Percentiles rank a stretch among this genome's conserved stretches.
Evolutionary conservation across 768 basidiomycete genomes (phyloP).

Genomic region (Tubosaeta brunneosetosa): DNA sequence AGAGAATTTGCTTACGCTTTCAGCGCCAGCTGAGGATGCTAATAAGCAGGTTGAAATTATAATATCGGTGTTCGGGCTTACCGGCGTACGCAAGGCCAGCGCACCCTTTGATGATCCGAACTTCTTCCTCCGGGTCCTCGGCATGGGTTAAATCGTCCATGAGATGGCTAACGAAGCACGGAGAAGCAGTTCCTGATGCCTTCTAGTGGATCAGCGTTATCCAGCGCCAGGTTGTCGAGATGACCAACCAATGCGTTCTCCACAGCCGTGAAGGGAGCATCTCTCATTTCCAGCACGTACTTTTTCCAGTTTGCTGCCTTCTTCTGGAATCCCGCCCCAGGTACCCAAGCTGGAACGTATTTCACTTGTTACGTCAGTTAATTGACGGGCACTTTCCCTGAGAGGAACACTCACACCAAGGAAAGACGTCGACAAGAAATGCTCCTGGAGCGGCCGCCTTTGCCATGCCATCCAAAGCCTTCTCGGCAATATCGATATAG

Average conservation of each 20-base stretch:
- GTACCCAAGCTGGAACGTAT: constrained; percentile 49
- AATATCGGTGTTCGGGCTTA: constrained; percentile 15
- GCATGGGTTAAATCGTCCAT: constrained; percentile 16
- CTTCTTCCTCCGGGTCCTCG: constrained; percentile 13
- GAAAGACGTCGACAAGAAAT: constrained; percentile 49
- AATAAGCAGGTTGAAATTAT: constrained; percentile 5
- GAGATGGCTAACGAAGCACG: constrained; percentile 29
- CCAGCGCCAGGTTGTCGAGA: not conserved
- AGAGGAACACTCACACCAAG: constrained; percentile 30
- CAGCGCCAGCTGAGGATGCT: constrained; percentile 35
- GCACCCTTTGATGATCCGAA: constrained; percentile 37
- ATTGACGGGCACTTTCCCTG: not conserved
- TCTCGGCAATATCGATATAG: constrained; percentile 50
- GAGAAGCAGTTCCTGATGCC: constrained; percentile 25
- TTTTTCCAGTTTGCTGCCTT: constrained; percentile 48
- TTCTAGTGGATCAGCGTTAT: constrained; percentile 5
- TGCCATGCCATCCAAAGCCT: constrained; percentile 46
- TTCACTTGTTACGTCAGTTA: constrained; percentile 36
- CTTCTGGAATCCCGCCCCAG: constrained; percentile 47
- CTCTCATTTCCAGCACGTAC: constrained; percentile 45
- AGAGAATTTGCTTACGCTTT: constrained; percentile 23
- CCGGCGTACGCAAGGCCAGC: constrained; percentile 47
- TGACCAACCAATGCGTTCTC: constrained; percentile 36
- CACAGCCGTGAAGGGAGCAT: constrained; percentile 40
- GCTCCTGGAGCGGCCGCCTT: constrained; percentile 49